Percentiles rank a stretch among this genome's conserved stretches.
These are phyloP conservation scores for Stylonectria norvegica DNA, from an alignment of 2,329 filamentous ascomycete genomes.

Conservation along the genomic window DNA sequence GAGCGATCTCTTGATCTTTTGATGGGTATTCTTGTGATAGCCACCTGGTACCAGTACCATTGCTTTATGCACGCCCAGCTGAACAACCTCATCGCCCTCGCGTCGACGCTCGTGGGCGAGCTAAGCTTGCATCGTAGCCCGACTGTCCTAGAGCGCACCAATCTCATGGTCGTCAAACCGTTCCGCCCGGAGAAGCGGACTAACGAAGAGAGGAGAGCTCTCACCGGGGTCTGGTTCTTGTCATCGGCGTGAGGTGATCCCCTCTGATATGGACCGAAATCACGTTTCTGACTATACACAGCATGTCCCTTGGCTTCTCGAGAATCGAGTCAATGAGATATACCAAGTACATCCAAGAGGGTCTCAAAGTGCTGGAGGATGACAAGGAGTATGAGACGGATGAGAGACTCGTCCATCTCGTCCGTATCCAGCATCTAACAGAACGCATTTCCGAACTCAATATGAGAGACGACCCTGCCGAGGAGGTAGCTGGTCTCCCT, in stretches of 20 bases:
- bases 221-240: constrained; percentile 54
- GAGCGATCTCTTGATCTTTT: constrained; percentile 50
- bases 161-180: constrained; percentile 41
- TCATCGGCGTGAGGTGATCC: constrained; percentile 44
- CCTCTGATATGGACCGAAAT: neutral
- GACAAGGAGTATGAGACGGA: constrained; percentile 47
- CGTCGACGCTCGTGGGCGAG: constrained; percentile 45
- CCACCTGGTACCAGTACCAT: constrained; percentile 53
- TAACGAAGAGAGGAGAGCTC: constrained; percentile 50
- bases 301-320: constrained; percentile 41
- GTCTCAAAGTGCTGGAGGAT: constrained; percentile 43
- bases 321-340: constrained; percentile 49
- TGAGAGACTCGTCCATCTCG: constrained; percentile 41
- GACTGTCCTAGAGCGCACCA: constrained; percentile 39
- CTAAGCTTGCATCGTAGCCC: constrained; percentile 44
- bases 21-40: constrained; percentile 46
- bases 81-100: constrained; percentile 48
- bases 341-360: constrained; percentile 50
- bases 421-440: constrained; percentile 48
- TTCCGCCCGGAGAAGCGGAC: constrained; percentile 38
- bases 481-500: constrained; percentile 33
- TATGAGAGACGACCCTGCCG: constrained; percentile 32
- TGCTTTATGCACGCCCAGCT: constrained; percentile 52
- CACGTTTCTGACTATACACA: constrained; percentile 19
- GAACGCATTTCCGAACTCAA: constrained; percentile 47